These are phyloP conservation scores for Hygrophorus pudorinus DNA, from an alignment of 768 basidiomycete genomes.

Conservation along the genomic window DNA sequence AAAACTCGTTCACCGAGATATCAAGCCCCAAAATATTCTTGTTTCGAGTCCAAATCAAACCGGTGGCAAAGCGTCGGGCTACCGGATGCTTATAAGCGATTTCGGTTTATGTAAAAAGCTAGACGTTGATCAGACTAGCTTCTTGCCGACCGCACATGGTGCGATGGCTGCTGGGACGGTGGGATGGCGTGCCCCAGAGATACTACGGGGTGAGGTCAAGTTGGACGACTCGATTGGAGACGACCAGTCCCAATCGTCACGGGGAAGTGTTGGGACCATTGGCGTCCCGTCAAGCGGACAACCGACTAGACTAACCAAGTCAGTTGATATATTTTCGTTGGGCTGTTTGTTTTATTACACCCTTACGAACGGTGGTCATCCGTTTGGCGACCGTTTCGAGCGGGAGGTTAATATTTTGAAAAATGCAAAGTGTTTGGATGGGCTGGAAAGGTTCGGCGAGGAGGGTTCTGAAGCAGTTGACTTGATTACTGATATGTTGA, in stretches of 20 bases:
- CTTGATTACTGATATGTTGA: constrained; percentile 71
- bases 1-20: constrained; percentile 96
- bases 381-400: constrained; percentile 89
- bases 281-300: constrained; percentile 29
- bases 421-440: constrained; percentile 59
- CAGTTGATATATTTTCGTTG: constrained; percentile 92
- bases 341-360: constrained; percentile 95
- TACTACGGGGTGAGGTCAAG: constrained; percentile 87
- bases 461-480: constrained; percentile 88
- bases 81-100: constrained; percentile 91
- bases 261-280: constrained; percentile 49
- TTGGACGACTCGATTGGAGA: constrained; percentile 65
- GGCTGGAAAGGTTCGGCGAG: constrained; percentile 77
- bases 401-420: constrained; percentile 91
- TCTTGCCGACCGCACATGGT: constrained; percentile 86
- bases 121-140: constrained; percentile 93
- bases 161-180: constrained; percentile 87
- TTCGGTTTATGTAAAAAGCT: constrained; percentile 96
- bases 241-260: constrained; percentile 57
- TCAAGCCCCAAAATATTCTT: constrained; percentile 97
- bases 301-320: constrained; percentile 76
- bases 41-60: constrained; percentile 61
- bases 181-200: constrained; percentile 97
- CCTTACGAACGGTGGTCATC: constrained; percentile 83
- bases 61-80: constrained; percentile 25